Evolutionary conservation across 2,329 filamentous ascomycete species (phyloP).

Genomic region (Helicocarpus griseus): DNA sequence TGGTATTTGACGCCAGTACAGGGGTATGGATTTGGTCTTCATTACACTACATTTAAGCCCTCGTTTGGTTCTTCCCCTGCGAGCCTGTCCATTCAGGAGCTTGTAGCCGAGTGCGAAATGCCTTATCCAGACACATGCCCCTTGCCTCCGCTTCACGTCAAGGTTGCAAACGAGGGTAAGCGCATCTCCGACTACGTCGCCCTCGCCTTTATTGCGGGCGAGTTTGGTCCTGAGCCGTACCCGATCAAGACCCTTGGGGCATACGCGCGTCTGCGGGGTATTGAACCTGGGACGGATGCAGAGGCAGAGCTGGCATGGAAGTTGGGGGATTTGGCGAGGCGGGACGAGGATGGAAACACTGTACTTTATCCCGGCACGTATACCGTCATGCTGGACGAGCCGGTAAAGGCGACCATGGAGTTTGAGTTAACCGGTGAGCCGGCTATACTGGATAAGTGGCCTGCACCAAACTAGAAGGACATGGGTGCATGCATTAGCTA

Average conservation of each 20-base stretch:
- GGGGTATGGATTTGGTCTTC: constrained; percentile 48
- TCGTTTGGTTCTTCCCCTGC: constrained; percentile 25
- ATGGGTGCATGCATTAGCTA: too few relatives aligned
- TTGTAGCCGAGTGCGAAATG: constrained; percentile 23
- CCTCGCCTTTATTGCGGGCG: constrained; percentile 20
- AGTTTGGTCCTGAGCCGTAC: constrained; percentile 21
- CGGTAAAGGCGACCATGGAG: constrained; percentile 18
- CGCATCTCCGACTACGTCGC: constrained; percentile 23
- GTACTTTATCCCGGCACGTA: constrained; percentile 25
- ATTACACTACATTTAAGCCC: constrained; percentile 47
- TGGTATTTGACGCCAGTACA: constrained; percentile 42
- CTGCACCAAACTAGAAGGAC: background rate
- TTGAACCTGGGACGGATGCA: constrained; percentile 8
- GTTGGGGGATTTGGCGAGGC: constrained; percentile 19
- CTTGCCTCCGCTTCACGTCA: constrained; percentile 18
- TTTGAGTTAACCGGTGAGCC: constrained; percentile 16
- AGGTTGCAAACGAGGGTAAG: constrained; percentile 20
- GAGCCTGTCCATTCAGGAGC: constrained; percentile 21
- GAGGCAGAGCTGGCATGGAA: constrained; percentile 18
- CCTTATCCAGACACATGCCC: constrained; percentile 19
- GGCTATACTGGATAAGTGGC: constrained; percentile 10
- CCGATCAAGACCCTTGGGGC: constrained; percentile 23
- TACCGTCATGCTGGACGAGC: constrained; percentile 21
- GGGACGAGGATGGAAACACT: constrained; percentile 19
- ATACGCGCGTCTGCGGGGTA: constrained; percentile 15